A percentile compares a stretch with the other conserved stretches of the same genome.
Evolutionary conservation across 176 grass and related monocot species (phyloP).

Genomic region (Carex pumila): DNA sequence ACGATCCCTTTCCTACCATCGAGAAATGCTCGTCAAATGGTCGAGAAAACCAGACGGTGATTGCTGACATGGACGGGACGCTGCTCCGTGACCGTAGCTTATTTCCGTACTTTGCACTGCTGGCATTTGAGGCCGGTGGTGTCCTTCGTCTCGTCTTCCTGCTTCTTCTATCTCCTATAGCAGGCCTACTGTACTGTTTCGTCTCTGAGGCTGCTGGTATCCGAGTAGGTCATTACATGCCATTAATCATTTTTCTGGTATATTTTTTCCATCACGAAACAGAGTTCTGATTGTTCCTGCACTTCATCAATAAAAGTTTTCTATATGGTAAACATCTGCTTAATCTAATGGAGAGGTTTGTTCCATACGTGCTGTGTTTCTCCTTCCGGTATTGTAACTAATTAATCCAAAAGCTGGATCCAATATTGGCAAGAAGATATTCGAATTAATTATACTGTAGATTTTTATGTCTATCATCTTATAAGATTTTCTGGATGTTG

Average conservation of each 20-base stretch:
- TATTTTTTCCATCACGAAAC: neutral
- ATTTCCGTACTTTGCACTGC: constrained; percentile 78
- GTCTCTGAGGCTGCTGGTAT: constrained; percentile 39
- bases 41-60: constrained; percentile 48
- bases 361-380: neutral
- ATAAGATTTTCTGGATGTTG: neutral
- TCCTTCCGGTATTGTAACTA: neutral
- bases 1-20: constrained; percentile 43
- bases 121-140: constrained; percentile 65
- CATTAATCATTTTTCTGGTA: neutral
- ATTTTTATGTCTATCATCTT: neutral
- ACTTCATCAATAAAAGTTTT: neutral
- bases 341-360: neutral
- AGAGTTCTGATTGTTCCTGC: neutral
- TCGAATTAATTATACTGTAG: neutral
- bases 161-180: constrained; percentile 41
- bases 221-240: constrained; percentile 21
- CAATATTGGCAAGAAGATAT: neutral
- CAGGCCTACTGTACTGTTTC: constrained; percentile 18
- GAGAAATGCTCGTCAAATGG: constrained; percentile 59
- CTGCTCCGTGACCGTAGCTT: constrained; percentile 47
- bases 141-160: constrained; percentile 46
- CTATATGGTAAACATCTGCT: neutral
- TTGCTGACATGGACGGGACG: constrained; percentile 58
- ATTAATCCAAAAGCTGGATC: neutral